These are phyloP conservation scores for Fusarium incarnatum DNA, from an alignment of 2,329 filamentous ascomycete genomes.

Conservation along the genomic window DNA sequence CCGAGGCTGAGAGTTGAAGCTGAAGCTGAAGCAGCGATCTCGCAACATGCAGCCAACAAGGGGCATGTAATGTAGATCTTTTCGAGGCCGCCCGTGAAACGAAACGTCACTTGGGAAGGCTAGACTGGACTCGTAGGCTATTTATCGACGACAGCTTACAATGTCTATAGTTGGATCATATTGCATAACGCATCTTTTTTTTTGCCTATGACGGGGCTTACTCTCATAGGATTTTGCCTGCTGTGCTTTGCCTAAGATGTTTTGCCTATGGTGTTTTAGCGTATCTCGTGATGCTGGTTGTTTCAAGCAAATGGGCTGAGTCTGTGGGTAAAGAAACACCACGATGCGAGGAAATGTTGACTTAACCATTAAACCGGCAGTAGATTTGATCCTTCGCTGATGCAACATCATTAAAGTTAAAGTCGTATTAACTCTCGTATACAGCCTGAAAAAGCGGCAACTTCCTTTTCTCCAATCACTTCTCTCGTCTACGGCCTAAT, in stretches of 20 bases:
- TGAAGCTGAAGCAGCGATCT: slow-evolving; percentile 32
- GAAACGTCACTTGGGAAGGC: neutral
- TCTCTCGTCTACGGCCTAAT: neutral
- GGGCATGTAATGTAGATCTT: slow-evolving; percentile 19
- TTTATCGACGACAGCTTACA: neutral
- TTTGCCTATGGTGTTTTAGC: neutral
- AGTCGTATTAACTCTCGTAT: neutral
- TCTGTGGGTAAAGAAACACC: neutral
- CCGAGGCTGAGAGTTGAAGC: slow-evolving; percentile 18
- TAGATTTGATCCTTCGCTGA: neutral
- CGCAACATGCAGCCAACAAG: slow-evolving; percentile 7
- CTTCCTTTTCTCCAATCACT: neutral
- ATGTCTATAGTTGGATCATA: neutral
- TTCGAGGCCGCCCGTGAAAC: slow-evolving; percentile 3
- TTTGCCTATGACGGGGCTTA: neutral
- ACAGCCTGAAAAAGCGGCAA: neutral
- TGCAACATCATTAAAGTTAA: neutral
- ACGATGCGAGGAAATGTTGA: neutral
- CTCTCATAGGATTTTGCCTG: neutral
- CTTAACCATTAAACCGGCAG: neutral
- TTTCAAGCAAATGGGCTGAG: slow-evolving; percentile 11
- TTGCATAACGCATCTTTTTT: neutral
- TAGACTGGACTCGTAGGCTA: neutral
- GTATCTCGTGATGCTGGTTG: slow-evolving; percentile 1
- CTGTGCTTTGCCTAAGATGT: neutral